These are phyloP conservation scores for Butyriboletus loyo DNA, from an alignment of 768 basidiomycete genomes.

Conservation along the genomic window DNA sequence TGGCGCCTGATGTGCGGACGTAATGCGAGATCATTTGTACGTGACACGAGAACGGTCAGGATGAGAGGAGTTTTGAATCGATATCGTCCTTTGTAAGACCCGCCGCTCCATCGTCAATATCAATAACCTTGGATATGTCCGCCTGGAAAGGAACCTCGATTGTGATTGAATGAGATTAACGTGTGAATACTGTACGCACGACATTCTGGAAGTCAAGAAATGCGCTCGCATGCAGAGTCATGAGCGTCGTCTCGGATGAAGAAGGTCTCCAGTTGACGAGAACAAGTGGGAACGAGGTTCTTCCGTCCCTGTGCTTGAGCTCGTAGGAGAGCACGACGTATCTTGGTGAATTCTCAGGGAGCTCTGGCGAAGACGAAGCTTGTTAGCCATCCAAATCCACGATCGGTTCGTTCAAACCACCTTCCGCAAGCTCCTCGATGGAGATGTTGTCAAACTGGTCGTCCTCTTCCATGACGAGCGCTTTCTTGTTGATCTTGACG, in stretches of 20 bases:
- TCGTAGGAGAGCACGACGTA: constrained; percentile 85
- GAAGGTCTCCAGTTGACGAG: constrained; percentile 87
- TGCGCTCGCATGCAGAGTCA: constrained; percentile 82
- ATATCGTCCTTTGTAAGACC: constrained; percentile 71
- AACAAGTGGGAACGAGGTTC: constrained; percentile 81
- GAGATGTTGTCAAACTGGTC: constrained; percentile 74
- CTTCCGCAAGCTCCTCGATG: constrained; percentile 86
- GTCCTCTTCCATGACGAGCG: constrained; percentile 79
- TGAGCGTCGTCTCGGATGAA: constrained; percentile 69
- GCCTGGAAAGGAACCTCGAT: constrained; percentile 43
- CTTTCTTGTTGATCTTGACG: constrained; percentile 86
- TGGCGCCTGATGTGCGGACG: background rate
- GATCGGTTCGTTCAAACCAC: constrained; percentile 36
- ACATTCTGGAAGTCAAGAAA: constrained; percentile 75
- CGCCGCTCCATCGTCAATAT: constrained; percentile 79
- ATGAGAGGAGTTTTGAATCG: constrained; percentile 51
- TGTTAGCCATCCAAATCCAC: background rate
- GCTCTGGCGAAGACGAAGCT: constrained; percentile 45
- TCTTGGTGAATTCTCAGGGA: constrained; percentile 84
- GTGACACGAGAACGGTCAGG: constrained; percentile 2
- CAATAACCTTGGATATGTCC: constrained; percentile 76
- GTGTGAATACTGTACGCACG: constrained; percentile 41
- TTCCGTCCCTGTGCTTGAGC: constrained; percentile 73
- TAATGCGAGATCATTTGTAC: background rate
- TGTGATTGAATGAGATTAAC: background rate